Base-by-base conservation (phyloP, 805 yeast species). In the Candida sakaeoensis region DNA sequence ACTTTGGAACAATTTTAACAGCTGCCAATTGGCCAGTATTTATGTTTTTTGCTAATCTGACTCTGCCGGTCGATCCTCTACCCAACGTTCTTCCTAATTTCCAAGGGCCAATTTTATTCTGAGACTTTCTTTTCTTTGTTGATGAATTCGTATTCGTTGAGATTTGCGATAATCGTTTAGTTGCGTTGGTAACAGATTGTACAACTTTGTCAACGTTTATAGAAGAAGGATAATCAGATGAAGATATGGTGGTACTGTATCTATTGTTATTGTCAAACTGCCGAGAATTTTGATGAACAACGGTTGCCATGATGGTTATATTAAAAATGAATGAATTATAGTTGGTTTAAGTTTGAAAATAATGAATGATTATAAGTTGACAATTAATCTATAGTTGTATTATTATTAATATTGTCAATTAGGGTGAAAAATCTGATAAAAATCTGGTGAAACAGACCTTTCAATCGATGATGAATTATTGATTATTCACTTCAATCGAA, bases 31-130 rank as follows among this genome's bases (percentile, higher is more conserved):
- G 83, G 36, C 93, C 93, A 1, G 93, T 83, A 39, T 76, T 75
- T 31, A 80, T 75, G 58, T 93, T 95, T 50, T 88, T 83, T 12
- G 99, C 98, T 41, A 93, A 72, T 44, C 96, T 71, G 13, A 93
- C 99, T 46, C 97, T 76, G 17, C 99, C 98, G 1, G 96, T 87
- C 10, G 95, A 85, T n/a, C 99, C 99, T 43, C 95, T 75, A 17
- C 99, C 99, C 37, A 93, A 68, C 2, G 99, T 93, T 49, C 91
- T 76, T 21, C 98, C 98, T 26, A 93, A 69, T 57, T 88, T 85
- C 99, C 99, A 93, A 2, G 99, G 97, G 2, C 99, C 99, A 33
- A 93, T 81, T 50, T 79, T 73, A 47, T 75, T 74, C 50, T 74
- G 79, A 43, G 49, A 49, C 43, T 65, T 60, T 33, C 72, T 69